phyloP scores from a whole-genome alignment of 768 basidiomycete genomes.

The Boletellus sp. region DNA sequence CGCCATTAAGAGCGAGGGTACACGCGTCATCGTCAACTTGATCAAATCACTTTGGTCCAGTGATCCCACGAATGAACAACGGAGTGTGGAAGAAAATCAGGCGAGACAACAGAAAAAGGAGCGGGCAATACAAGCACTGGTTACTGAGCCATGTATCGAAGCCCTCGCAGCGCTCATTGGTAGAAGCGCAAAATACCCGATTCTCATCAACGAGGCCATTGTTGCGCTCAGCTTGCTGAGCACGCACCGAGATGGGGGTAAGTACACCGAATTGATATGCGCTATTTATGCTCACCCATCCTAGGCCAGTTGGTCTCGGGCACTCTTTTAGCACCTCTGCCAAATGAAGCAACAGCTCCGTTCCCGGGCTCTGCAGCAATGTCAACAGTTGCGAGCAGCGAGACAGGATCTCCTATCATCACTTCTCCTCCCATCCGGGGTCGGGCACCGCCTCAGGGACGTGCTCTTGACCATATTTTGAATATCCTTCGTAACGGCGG shows the following conservation, averaged over 20 bases:
- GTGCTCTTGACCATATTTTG: slow-evolving; percentile 66
- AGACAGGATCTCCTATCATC: slow-evolving; percentile 46
- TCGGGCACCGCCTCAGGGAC: slow-evolving; percentile 44
- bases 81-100: slow-evolving; percentile 32
- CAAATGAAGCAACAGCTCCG: slow-evolving; percentile 36
- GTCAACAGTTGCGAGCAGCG: slow-evolving; percentile 41
- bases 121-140: slow-evolving; percentile 49
- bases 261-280: slow-evolving; percentile 17
- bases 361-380: slow-evolving; percentile 32
- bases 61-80: slow-evolving; percentile 34
- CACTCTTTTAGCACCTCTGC: slow-evolving; percentile 51
- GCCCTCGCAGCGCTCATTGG: slow-evolving; percentile 70
- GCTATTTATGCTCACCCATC: slow-evolving; percentile 6
- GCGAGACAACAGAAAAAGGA: slow-evolving; percentile 49
- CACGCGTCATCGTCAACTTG: slow-evolving; percentile 83
- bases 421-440: slow-evolving; percentile 38
- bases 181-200: slow-evolving; percentile 74
- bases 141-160: slow-evolving; percentile 51
- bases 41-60: slow-evolving; percentile 73
- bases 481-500: slow-evolving; percentile 51
- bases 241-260: slow-evolving; percentile 63
- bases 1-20: slow-evolving; percentile 84
- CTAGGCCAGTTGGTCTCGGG: slow-evolving; percentile 62
- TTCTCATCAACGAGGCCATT: slow-evolving; percentile 86
- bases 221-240: slow-evolving; percentile 78